Percentiles rank a stretch among this genome's conserved stretches.
Conservation (phyloP, 2,329 filamentous ascomycete species). For the Ophiostoma sp. region DNA sequence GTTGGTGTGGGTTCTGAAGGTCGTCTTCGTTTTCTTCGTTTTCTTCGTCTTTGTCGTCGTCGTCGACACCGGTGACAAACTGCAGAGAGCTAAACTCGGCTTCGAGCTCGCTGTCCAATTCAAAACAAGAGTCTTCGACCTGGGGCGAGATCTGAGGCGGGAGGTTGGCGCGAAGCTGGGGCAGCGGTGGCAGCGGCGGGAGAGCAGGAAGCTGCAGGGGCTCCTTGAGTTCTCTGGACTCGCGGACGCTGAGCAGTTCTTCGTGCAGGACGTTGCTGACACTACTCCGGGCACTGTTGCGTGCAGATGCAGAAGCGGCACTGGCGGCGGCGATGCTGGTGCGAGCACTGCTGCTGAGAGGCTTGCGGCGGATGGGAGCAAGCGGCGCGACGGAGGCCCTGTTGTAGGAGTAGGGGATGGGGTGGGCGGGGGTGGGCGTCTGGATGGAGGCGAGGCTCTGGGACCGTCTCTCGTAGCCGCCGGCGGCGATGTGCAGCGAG, state of each 20-base stretch:
- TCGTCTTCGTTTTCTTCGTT: constrained; percentile 27
- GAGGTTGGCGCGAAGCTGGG: background rate
- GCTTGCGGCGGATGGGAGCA: constrained; percentile 14
- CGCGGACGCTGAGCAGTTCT: background rate
- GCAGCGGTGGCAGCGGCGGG: constrained; percentile 3
- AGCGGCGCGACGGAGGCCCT: constrained; percentile 6
- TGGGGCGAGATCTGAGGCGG: background rate
- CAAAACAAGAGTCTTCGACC: constrained; percentile 4
- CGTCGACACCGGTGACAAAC: background rate
- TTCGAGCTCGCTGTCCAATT: constrained; percentile 13
- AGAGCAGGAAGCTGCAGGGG: background rate
- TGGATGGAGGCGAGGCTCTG: constrained; percentile 21
- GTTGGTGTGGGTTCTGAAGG: constrained; percentile 45
- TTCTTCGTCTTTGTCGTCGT: constrained; percentile 28
- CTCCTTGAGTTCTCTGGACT: constrained; percentile 3
- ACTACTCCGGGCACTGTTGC: constrained; percentile 28
- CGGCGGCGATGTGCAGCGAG: background rate
- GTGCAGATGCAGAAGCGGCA: constrained; percentile 29
- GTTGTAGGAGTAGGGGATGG: constrained; percentile 12
- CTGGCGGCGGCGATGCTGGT: constrained; percentile 8
- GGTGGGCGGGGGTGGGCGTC: background rate
- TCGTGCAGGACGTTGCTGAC: background rate
- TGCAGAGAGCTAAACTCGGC: constrained; percentile 1
- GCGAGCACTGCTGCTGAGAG: constrained; percentile 17
- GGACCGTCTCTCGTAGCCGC: constrained; percentile 16